phyloP scores from a whole-genome alignment of 1,139 yeast genomes.

The Yamadazyma oceani region DNA sequence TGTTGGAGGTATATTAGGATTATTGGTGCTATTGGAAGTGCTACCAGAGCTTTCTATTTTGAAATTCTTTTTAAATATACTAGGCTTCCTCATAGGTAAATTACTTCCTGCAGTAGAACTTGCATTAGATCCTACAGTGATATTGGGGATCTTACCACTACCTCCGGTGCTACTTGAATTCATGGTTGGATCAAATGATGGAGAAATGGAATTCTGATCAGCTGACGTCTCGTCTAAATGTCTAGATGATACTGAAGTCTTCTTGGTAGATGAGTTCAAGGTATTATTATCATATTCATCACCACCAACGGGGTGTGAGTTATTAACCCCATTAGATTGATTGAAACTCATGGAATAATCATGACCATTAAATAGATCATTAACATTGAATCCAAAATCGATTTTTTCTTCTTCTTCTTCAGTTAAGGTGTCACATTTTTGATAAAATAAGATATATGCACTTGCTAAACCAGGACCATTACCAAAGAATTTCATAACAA shows the following conservation, averaged over 20 bases:
- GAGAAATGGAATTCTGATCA: slow-evolving; percentile 2
- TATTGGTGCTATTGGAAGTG: slow-evolving; percentile 8
- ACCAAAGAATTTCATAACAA: slow-evolving; percentile 85
- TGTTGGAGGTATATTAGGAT: slow-evolving; percentile 2
- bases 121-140: slow-evolving; percentile 1
- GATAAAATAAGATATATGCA: slow-evolving; percentile 84
- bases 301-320: not conserved
- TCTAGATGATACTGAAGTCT: slow-evolving; percentile 10
- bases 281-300: slow-evolving; percentile 9
- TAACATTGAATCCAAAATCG: slow-evolving; percentile 37
- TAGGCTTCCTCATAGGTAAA: slow-evolving; percentile 10
- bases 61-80: slow-evolving; percentile 33
- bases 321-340: not conserved
- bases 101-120: not conserved
- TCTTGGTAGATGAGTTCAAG: slow-evolving; percentile 10
- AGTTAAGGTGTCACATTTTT: slow-evolving; percentile 24
- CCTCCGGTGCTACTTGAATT: slow-evolving; percentile 1
- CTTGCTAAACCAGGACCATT: slow-evolving; percentile 87
- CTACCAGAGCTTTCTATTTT: slow-evolving; percentile 22
- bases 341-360: slow-evolving; percentile 9
- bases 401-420: slow-evolving; percentile 24
- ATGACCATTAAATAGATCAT: slow-evolving; percentile 23
- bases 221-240: slow-evolving; percentile 4
- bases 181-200: slow-evolving; percentile 1
- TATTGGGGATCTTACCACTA: not conserved